A percentile compares a stretch with the other conserved stretches of the same genome.
These are phyloP conservation scores for Selaginella moellendorffii DNA, from an alignment of 75 land plant genomes.

Conservation along the genomic window DNA sequence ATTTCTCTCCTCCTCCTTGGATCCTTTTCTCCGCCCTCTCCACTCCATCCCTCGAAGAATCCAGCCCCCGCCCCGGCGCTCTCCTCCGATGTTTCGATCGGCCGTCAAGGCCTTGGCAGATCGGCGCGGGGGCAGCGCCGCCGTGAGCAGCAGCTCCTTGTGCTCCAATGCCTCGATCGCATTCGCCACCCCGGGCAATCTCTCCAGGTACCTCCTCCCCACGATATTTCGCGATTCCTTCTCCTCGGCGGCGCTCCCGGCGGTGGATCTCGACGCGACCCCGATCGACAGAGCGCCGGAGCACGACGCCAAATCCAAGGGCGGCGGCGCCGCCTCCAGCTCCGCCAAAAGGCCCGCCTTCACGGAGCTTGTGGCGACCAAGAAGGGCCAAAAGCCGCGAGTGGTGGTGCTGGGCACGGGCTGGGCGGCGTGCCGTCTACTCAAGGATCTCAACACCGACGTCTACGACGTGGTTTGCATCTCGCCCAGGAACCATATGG, in stretches of 20 bases:
- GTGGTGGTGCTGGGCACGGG: constrained; percentile 80
- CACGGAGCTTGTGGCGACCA: constrained; percentile 34
- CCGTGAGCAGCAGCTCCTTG: too few relatives aligned
- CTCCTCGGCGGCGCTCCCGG: background rate
- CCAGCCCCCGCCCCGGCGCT: background rate
- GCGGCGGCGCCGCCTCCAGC: background rate
- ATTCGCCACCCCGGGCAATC: background rate
- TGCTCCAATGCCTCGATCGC: background rate
- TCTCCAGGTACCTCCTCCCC: background rate
- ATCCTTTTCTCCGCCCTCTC: background rate
- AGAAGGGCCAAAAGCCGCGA: constrained; percentile 45
- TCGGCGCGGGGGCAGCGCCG: too few relatives aligned
- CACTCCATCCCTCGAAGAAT: background rate
- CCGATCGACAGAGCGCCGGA: background rate
- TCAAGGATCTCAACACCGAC: constrained; percentile 59
- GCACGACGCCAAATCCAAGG: too few relatives aligned
- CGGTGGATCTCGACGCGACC: background rate
- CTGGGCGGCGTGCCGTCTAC: constrained; percentile 77
- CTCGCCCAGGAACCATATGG: constrained; percentile 97
- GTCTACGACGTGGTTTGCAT: constrained; percentile 75
- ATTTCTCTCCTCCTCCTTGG: background rate
- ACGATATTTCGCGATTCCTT: background rate
- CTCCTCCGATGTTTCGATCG: background rate
- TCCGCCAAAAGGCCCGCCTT: background rate
- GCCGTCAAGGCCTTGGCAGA: background rate